Evolutionary conservation across 2,329 filamentous ascomycete genomes (phyloP).

Genomic region (Beauveria sp.): DNA sequence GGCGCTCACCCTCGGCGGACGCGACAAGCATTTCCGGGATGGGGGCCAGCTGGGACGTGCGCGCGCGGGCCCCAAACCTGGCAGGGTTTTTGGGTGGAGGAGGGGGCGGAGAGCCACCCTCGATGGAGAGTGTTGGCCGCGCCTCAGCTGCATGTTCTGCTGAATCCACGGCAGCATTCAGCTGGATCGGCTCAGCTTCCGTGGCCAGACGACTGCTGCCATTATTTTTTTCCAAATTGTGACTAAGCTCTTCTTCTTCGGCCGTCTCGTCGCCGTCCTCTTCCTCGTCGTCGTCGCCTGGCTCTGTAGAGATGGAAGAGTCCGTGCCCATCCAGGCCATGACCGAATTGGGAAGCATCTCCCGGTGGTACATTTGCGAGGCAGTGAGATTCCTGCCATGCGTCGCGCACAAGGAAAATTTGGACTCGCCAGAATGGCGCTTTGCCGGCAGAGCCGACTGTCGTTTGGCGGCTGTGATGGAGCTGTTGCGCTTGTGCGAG

Average conservation of each 20-base stretch:
- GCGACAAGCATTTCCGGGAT: slow-evolving; percentile 33
- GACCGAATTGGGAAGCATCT: slow-evolving; percentile 9
- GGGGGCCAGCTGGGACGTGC: slow-evolving; percentile 27
- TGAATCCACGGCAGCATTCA: neutral
- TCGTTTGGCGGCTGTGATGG: slow-evolving; percentile 5
- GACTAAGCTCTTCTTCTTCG: neutral
- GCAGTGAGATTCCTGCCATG: neutral
- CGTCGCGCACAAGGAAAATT: neutral
- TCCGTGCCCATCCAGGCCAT: slow-evolving; percentile 9
- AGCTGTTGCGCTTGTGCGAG: slow-evolving; percentile 5
- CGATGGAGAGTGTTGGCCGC: neutral
- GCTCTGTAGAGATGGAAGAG: neutral
- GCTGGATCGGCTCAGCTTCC: neutral
- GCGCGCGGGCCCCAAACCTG: slow-evolving; percentile 7
- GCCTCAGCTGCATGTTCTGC: neutral
- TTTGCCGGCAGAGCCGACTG: neutral
- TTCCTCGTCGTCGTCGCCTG: neutral
- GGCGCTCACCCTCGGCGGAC: neutral
- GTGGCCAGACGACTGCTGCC: neutral
- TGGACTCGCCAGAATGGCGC: neutral
- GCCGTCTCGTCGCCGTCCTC: neutral
- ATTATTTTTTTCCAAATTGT: neutral
- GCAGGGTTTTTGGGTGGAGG: slow-evolving; percentile 12
- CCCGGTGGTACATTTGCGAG: slow-evolving; percentile 9
- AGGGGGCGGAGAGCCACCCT: neutral